Evolutionary conservation across 2,329 filamentous ascomycete species (phyloP).

Genomic region (Zasmidium citrigriseum): DNA sequence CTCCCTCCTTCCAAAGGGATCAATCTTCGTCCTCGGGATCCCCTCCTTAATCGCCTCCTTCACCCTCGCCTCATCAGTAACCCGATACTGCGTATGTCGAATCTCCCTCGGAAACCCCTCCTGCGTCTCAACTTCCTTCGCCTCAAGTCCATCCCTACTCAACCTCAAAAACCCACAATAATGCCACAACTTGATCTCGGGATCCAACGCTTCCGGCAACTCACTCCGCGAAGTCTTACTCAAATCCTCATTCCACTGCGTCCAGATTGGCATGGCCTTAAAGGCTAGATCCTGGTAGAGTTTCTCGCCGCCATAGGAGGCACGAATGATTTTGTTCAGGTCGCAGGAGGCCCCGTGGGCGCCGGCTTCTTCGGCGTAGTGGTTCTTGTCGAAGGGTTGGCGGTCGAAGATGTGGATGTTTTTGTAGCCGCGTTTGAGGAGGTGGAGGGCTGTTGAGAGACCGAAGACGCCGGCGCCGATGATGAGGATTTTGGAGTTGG

Average conservation of each 20-base stretch:
- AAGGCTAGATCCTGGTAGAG: slow-evolving; percentile 28
- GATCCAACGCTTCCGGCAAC: slow-evolving; percentile 11
- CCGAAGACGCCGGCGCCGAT: slow-evolving; percentile 49
- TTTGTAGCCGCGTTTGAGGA: slow-evolving; percentile 27
- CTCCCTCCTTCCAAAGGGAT: slow-evolving; percentile 17
- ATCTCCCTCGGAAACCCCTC: slow-evolving; percentile 26
- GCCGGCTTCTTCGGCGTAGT: slow-evolving; percentile 23
- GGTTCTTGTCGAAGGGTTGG: slow-evolving; percentile 23
- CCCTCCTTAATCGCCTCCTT: slow-evolving; percentile 11
- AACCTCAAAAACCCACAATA: slow-evolving; percentile 29
- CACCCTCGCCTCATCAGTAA: slow-evolving; percentile 20
- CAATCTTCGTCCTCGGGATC: slow-evolving; percentile 18
- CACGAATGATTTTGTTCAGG: slow-evolving; percentile 29
- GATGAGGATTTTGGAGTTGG: slow-evolving; percentile 33
- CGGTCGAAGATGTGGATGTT: slow-evolving; percentile 38
- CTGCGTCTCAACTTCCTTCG: slow-evolving; percentile 26
- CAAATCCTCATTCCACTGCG: slow-evolving; percentile 32
- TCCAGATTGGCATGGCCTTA: slow-evolving; percentile 35
- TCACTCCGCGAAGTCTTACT: slow-evolving; percentile 7
- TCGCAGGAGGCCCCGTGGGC: slow-evolving; percentile 26
- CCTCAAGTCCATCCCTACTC: slow-evolving; percentile 18
- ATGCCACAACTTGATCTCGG: slow-evolving; percentile 24
- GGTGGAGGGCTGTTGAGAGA: slow-evolving; percentile 41
- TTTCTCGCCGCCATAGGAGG: slow-evolving; percentile 24
- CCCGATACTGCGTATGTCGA: slow-evolving; percentile 30